These are phyloP conservation scores for Kondoa subrosea DNA, from an alignment of 768 basidiomycete genomes.

Conservation along the genomic window DNA sequence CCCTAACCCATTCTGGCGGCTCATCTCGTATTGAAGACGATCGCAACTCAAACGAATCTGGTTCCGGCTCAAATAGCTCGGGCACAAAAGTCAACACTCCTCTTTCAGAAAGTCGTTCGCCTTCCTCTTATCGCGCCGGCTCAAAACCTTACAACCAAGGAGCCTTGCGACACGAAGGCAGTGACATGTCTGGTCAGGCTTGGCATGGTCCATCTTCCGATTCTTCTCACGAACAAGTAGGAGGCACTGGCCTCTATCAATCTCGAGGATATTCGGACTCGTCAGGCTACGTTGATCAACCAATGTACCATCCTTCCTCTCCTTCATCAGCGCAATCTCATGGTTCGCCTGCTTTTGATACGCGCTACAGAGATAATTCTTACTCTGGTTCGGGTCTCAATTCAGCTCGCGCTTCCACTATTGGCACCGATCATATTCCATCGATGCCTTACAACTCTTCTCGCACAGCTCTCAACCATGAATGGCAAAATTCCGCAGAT, in stretches of 20 bases:
- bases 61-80: not conserved
- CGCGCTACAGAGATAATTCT: slow-evolving; percentile 12
- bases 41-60: not conserved
- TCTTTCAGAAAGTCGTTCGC: not conserved
- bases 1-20: not conserved
- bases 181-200: too few species aligned
- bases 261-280: slow-evolving; percentile 14
- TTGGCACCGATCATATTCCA: slow-evolving; percentile 27
- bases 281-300: slow-evolving; percentile 17
- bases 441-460: slow-evolving; percentile 27
- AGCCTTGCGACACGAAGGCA: too few species aligned
- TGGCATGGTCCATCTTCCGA: slow-evolving; percentile 15
- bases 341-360: slow-evolving; percentile 1
- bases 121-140: slow-evolving; percentile 6
- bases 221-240: slow-evolving; percentile 7
- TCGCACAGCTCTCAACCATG: slow-evolving; percentile 28
- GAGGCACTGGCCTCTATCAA: slow-evolving; percentile 8
- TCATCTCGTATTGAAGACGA: not conserved
- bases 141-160: slow-evolving; percentile 7
- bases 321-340: slow-evolving; percentile 19
- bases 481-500: slow-evolving; percentile 28
- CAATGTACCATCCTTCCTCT: slow-evolving; percentile 18
- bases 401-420: slow-evolving; percentile 27
- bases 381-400: slow-evolving; percentile 21
- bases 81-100: slow-evolving; percentile 4